A percentile compares a stretch with the other conserved stretches of the same genome.
Evolutionary conservation across 2,329 filamentous ascomycete genomes (phyloP).

Genomic region (Ophiostoma tasmaniense): DNA sequence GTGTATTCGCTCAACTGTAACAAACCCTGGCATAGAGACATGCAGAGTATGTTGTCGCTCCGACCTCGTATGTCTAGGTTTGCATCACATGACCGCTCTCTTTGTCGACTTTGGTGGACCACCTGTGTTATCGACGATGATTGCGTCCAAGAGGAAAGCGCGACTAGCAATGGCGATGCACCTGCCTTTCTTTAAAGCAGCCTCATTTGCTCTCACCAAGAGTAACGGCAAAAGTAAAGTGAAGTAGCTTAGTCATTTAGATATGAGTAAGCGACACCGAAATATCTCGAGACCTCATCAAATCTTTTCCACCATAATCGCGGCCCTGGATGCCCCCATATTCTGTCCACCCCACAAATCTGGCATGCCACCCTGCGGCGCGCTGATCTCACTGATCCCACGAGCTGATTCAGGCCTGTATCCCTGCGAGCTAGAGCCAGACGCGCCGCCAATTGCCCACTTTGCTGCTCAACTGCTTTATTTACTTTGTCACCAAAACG

Average conservation of each 20-base stretch:
- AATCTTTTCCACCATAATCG: not conserved
- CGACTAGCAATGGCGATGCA: not conserved
- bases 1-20: not conserved
- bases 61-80: not conserved
- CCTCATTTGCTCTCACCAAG: no score
- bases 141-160: not conserved
- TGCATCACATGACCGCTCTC: not conserved
- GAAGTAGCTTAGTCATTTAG: not conserved
- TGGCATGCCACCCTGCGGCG: not conserved
- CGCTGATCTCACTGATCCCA: not conserved
- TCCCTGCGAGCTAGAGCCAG: not conserved
- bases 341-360: not conserved
- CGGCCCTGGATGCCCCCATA: not conserved
- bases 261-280: not conserved
- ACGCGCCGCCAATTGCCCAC: constrained; percentile 2
- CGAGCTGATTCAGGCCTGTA: not conserved
- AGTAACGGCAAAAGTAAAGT: no score
- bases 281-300: not conserved
- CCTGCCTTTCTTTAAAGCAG: not conserved
- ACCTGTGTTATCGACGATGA: not conserved
- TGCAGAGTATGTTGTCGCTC: not conserved
- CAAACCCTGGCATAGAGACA: not conserved
- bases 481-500: not conserved
- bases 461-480: not conserved
- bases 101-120: not conserved